Base-by-base conservation (phyloP, 2,329 filamentous ascomycete species). In the Xylariaceae sp. region DNA sequence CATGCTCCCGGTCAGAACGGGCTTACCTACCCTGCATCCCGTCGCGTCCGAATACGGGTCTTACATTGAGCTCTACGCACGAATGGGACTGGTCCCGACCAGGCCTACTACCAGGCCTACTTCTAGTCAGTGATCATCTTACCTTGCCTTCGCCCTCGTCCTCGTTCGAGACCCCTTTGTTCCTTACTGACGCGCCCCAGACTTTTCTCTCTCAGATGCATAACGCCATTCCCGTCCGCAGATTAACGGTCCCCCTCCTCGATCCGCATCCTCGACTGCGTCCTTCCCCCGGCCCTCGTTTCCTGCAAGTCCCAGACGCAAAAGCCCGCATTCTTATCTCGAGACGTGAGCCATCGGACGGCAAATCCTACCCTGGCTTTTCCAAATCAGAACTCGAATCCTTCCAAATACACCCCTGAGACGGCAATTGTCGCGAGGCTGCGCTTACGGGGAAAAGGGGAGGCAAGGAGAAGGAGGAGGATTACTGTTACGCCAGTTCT, bases 211-310 rank as follows among this genome's bases (percentile, higher is more conserved):
- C 45, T 5, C 8, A 51, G 49, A 51, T 11, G 11, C 18, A 18
- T 30, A 37, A 15, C 50, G 30, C 23, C 30, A 34, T 37, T 10
- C n/a, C 34, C 4, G 35, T 30, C 47, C 49, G 13, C 42, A 47
- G 48, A 30, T 10, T 17, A 17, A 52, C 60, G 58, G 58, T 51
- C 56, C 51, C 48, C 15, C 53, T 60, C 23, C 23, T 30, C 23
- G 23, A 30, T 60, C 60, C 57, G 55, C 60, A n/a, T 54, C 39
- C 5, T 42, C 23, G 13, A 47, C 45, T 53, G 23, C 39, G 9
- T 45, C 18, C 17, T 35, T 30, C 6, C 45, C 13, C 13, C 35
- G 3, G 11, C n/a, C 17, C n/a, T 50, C 13, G 2, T 23, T 44
- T 45, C 45, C 53, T 39, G 30, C 53, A 39, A 48, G 30, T 39